Percentiles rank a stretch among this genome's conserved stretches.
Conservation (phyloP, 352 stramenopile species). For the Elongisporangium senticosum region DNA sequence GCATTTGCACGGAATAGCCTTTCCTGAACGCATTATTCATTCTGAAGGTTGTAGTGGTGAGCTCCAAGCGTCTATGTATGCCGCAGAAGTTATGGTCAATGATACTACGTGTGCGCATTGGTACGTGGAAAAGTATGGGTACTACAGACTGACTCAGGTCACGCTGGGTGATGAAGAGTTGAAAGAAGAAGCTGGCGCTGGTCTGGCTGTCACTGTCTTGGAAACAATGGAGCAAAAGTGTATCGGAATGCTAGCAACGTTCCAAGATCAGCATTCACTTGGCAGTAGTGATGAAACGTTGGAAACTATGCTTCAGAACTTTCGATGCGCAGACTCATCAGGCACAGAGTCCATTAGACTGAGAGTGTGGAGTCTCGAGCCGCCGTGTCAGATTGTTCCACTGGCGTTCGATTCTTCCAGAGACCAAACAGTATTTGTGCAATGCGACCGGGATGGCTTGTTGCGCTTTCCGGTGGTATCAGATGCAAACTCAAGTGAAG, state of each 20-base stretch:
- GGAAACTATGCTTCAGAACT: neutral
- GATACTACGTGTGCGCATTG: conserved; percentile 14
- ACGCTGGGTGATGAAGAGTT: conserved; percentile 5
- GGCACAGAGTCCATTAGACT: neutral
- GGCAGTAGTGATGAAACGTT: neutral
- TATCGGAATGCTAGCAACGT: neutral
- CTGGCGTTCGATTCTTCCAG: neutral
- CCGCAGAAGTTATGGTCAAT: conserved; percentile 26
- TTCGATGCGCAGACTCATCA: neutral
- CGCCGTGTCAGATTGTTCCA: neutral
- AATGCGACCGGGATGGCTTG: neutral
- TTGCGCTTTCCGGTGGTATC: neutral
- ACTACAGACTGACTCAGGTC: conserved; percentile 22
- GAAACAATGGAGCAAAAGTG: neutral
- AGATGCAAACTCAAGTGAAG: neutral
- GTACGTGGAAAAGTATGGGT: conserved; percentile 26
- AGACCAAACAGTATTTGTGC: neutral
- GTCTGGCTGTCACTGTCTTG: neutral
- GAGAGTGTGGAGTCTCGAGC: neutral
- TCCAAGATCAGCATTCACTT: neutral
- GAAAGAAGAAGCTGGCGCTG: neutral
- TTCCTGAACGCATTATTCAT: conserved; percentile 7
- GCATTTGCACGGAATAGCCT: conserved; percentile 27
- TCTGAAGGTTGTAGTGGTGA: neutral
- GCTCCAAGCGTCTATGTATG: conserved; percentile 12